These are phyloP conservation scores for Ambrosiella cleistominuta DNA, from an alignment of 2,329 filamentous ascomycete species.

Conservation along the genomic window DNA sequence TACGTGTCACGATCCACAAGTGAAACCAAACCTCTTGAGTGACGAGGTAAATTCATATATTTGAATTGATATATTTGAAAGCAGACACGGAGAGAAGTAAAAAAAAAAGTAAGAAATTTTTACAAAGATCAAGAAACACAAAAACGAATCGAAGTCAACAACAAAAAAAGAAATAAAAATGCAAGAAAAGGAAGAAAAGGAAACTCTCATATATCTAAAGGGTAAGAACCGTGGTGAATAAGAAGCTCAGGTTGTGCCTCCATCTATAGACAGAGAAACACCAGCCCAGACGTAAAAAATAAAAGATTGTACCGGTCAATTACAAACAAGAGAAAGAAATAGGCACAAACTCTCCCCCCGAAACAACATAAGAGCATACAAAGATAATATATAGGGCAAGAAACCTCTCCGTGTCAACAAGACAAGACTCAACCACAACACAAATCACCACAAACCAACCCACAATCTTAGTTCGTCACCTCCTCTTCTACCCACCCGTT, in stretches of 20 bases:
- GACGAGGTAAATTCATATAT: not conserved
- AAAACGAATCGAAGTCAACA: slow-evolving; percentile 15
- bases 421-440: slow-evolving; percentile 2
- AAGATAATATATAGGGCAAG: slow-evolving; percentile 14
- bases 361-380: not conserved
- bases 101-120: not conserved
- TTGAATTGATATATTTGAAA: not conserved
- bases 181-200: slow-evolving; percentile 8
- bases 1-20: no score
- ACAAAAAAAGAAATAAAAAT: slow-evolving; percentile 16
- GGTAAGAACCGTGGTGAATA: not conserved
- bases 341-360: not conserved
- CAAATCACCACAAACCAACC: not conserved
- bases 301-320: slow-evolving; percentile 4
- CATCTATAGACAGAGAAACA: not conserved
- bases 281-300: not conserved
- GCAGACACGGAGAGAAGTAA: not conserved
- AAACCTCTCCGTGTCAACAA: slow-evolving; percentile 15
- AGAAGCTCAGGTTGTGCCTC: not conserved
- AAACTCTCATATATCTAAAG: not conserved
- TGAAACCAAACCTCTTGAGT: no score
- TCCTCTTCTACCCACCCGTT: slow-evolving; percentile 54
- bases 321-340: slow-evolving; percentile 5
- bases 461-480: slow-evolving; percentile 35
- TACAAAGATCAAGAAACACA: slow-evolving; percentile 13